phyloP scores from a whole-genome alignment of 2,329 filamentous ascomycete species.

The Aspergillus novoparasiticus region DNA sequence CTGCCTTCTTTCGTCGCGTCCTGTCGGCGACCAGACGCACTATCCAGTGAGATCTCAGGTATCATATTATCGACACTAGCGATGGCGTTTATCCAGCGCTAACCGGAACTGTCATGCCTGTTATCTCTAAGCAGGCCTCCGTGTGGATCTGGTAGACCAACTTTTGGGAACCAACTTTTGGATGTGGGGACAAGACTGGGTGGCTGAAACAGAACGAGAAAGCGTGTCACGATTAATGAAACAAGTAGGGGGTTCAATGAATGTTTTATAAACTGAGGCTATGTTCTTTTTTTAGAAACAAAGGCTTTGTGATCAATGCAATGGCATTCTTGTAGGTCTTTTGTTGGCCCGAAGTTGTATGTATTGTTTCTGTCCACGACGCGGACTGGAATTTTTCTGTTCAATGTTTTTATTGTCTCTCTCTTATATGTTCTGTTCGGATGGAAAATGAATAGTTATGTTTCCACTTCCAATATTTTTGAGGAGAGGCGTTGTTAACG shows the following conservation, averaged over 20 bases:
- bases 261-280: background rate
- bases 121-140: background rate
- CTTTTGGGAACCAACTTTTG: background rate
- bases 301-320: background rate
- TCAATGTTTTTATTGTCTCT: background rate
- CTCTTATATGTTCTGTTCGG: background rate
- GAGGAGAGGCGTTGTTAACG: no score
- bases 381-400: background rate
- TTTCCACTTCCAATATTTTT: no score
- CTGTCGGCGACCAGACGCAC: background rate
- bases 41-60: background rate
- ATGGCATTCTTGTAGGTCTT: background rate
- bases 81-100: background rate
- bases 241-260: background rate
- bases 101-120: background rate
- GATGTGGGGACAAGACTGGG: background rate
- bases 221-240: background rate
- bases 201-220: conserved; percentile 1
- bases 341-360: background rate
- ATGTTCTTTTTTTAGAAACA: background rate
- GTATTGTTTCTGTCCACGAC: background rate
- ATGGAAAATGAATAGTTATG: no score
- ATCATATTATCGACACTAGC: background rate
- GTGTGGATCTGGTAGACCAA: background rate
- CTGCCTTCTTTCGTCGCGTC: background rate